Evolutionary conservation across 129 eudicot genomes (phyloP), one percentile per base, ranked within the genome.

Genomic region (Escallonia rubra): DNA sequence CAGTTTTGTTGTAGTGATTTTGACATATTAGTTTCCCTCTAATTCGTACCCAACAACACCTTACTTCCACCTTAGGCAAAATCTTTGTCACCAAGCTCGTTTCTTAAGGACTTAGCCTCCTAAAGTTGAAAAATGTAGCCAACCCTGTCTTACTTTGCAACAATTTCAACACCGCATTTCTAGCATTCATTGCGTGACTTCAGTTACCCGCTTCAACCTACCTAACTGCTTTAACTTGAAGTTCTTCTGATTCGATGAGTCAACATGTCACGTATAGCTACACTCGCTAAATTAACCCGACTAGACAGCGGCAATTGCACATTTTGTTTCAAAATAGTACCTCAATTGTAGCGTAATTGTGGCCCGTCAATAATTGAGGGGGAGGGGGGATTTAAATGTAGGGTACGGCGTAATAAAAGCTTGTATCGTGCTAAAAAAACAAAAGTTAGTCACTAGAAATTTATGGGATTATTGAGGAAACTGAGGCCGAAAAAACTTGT

Each of bases 261-360:
- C 62, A 93, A 71, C 7, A 93, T 96, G 59, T 89, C 85, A 12
- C 99, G 95, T 23, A 94, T 89, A 4, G 93, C 95, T 7, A 93
- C 79, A 23, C 99, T 96, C 4, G 64, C 79, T 54, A 93, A 79
- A 77, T 89, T 89, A 60, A 89, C 81, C 75, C 73, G 66, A 16
- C 61, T 76, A 0, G 69, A 66, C 15, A 10, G 13, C 2, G 85
- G 82, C 59, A 80, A 73, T 23, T 10, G 44, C 5, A 58, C 76
- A 59, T 89, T 89, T 46, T 67, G 78, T 70, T 85, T 89, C 57
- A 93, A 48, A 40, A 43, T 86, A 81, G 61, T 86, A 85, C 65
- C 96, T 96, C 45, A 86, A 89, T 93, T 15, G 96, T 96, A 13
- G 93, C 95, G 65, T 93, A 89, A 57, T 96, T 93, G 46, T 93